phyloP scores from a whole-genome alignment of 208 protist genomes.

The Angomonas deanei region DNA sequence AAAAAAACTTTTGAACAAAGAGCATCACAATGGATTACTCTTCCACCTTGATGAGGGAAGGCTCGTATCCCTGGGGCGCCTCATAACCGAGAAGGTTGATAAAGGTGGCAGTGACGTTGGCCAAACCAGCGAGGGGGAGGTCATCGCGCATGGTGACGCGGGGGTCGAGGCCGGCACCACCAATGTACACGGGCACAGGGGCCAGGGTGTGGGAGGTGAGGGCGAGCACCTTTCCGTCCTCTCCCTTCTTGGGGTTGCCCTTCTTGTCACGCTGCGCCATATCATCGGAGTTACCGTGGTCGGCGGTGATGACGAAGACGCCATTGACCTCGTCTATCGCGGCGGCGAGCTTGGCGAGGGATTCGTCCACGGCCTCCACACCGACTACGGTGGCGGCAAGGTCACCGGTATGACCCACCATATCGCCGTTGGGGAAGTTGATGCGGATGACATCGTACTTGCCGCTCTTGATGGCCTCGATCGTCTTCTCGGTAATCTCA shows the following conservation, averaged over 20 bases:
- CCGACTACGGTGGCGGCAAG: conserved; percentile 70
- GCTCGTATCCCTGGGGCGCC: conserved; percentile 86
- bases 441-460: conserved; percentile 91
- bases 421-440: conserved; percentile 95
- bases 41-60: conserved; percentile 66
- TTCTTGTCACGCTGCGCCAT: conserved; percentile 93
- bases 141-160: conserved; percentile 83
- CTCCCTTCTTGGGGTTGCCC: conserved; percentile 71
- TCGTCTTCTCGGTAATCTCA: conserved; percentile 88
- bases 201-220: conserved; percentile 93
- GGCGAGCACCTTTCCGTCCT: conserved; percentile 64
- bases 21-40: no score
- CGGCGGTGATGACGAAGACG: conserved; percentile 89
- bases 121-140: conserved; percentile 81
- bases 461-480: conserved; percentile 86
- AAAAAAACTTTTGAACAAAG: conserved; percentile 8
- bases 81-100: conserved; percentile 92
- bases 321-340: conserved; percentile 85
- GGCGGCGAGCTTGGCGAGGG: conserved; percentile 70
- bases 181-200: conserved; percentile 90
- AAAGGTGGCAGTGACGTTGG: conserved; percentile 93
- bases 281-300: conserved; percentile 95
- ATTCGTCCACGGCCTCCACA: conserved; percentile 83
- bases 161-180: conserved; percentile 74
- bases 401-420: conserved; percentile 96